Percentiles rank a stretch among this genome's conserved stretches.
These are phyloP conservation scores for Flaveria floridana DNA, from an alignment of 140 eudicot species.

Conservation along the genomic window DNA sequence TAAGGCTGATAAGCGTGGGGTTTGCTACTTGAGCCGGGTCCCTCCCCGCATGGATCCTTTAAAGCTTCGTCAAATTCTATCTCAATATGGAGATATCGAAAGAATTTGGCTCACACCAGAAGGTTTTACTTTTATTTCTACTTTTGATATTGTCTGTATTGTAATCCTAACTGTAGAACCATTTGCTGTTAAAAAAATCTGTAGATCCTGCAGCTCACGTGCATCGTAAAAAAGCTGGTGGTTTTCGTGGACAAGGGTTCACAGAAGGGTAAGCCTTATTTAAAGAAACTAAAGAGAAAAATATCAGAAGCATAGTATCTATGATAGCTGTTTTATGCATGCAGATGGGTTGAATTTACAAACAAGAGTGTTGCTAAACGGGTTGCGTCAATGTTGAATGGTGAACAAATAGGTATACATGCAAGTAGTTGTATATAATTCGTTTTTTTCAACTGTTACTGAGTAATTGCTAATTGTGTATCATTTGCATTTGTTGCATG, in stretches of 20 bases:
- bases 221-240: slow-evolving; percentile 79
- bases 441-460: neutral
- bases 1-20: slow-evolving; percentile 77
- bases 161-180: neutral
- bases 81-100: slow-evolving; percentile 76
- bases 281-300: neutral
- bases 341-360: slow-evolving; percentile 94
- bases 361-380: slow-evolving; percentile 77
- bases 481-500: slow-evolving; percentile 21
- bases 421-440: neutral
- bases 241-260: slow-evolving; percentile 73
- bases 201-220: slow-evolving; percentile 67
- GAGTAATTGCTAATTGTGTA: slow-evolving; percentile 15
- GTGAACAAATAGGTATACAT: slow-evolving; percentile 77
- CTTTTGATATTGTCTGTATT: neutral
- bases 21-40: slow-evolving; percentile 83
- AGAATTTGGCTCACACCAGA: slow-evolving; percentile 86
- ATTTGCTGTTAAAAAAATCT: neutral
- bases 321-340: slow-evolving; percentile 23
- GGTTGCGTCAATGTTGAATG: slow-evolving; percentile 75
- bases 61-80: slow-evolving; percentile 76
- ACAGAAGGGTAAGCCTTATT: slow-evolving; percentile 68
- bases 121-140: slow-evolving; percentile 40
- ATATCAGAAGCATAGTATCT: neutral
- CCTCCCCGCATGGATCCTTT: slow-evolving; percentile 97